Conservation (phyloP, 164 flowering plant species). For the Nelumbo lutea region DNA sequence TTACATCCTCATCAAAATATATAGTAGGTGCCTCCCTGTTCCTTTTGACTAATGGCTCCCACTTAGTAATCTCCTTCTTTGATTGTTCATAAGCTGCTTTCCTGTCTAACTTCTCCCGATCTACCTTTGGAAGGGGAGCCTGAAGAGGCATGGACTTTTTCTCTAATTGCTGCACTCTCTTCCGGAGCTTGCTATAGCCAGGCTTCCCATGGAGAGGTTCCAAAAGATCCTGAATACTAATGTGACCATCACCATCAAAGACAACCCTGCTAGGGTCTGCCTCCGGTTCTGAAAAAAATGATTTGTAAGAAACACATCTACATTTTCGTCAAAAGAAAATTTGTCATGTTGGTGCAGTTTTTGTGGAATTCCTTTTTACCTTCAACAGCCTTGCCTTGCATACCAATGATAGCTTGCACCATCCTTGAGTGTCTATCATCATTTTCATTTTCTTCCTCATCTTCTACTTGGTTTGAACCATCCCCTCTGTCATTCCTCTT, state of each 20-base stretch:
- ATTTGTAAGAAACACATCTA: slow-evolving; percentile 4
- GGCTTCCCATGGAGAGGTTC: slow-evolving; percentile 58
- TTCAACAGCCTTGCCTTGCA: slow-evolving; percentile 67
- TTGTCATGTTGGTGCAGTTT: background rate
- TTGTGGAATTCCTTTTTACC: slow-evolving; percentile 26
- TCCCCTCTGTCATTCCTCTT: background rate
- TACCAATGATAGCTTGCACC: slow-evolving; percentile 71
- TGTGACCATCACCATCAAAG: slow-evolving; percentile 44
- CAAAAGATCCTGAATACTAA: slow-evolving; percentile 68
- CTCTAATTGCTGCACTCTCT: slow-evolving; percentile 45
- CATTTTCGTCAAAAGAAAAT: slow-evolving; percentile 45
- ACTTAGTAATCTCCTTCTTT: slow-evolving; percentile 64
- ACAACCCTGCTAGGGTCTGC: slow-evolving; percentile 62
- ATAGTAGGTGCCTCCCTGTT: slow-evolving; percentile 81
- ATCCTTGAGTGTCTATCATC: slow-evolving; percentile 57
- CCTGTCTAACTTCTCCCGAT: slow-evolving; percentile 61
- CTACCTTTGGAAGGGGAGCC: slow-evolving; percentile 67
- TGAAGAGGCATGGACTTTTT: slow-evolving; percentile 41
- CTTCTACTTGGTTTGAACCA: slow-evolving; percentile 15
- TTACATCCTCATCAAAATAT: slow-evolving; percentile 48
- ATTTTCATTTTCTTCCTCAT: slow-evolving; percentile 43
- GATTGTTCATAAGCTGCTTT: slow-evolving; percentile 47
- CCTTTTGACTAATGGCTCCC: slow-evolving; percentile 73
- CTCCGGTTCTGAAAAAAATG: slow-evolving; percentile 55
- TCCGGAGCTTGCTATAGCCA: slow-evolving; percentile 55